phyloP scores from a whole-genome alignment of 305 asterid species.

The Fraxinus velutina region DNA sequence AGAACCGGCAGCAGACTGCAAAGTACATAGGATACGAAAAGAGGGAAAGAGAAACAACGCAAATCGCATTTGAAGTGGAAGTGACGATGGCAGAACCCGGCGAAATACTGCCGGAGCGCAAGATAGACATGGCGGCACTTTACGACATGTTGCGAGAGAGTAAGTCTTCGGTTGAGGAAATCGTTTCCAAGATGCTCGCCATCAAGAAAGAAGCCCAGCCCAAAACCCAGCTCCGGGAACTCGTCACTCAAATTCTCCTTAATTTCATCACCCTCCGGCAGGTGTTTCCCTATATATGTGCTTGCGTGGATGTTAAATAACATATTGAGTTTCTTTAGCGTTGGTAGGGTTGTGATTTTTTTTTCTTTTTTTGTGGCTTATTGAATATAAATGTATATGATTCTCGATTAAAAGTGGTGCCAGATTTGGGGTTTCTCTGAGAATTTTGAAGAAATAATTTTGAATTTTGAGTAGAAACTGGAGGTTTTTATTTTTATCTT shows the following conservation, averaged over 20 bases:
- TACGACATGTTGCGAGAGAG: constrained; percentile 61
- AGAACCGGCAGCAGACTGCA: not conserved
- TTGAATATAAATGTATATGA: not conserved
- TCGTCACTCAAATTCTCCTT: constrained; percentile 70
- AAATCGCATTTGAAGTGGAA: constrained; percentile 36
- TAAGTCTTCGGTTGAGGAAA: constrained; percentile 69
- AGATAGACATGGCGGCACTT: constrained; percentile 63
- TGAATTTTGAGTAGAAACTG: not conserved
- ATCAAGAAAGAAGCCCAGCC: constrained; percentile 56
- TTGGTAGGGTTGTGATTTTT: not conserved
- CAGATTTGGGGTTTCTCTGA: not conserved
- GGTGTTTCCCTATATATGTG: constrained; percentile 35
- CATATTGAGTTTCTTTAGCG: not conserved
- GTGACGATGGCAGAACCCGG: constrained; percentile 84
- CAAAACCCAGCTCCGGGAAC: constrained; percentile 65
- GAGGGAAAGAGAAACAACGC: not conserved
- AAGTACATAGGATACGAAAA: not conserved
- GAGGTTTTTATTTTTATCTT: not conserved
- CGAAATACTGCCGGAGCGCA: constrained; percentile 83
- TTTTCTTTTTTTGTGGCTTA: not conserved
- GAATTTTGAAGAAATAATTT: not conserved
- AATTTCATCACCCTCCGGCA: constrained; percentile 87
- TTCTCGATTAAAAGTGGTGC: not conserved
- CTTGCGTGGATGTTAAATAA: not conserved
- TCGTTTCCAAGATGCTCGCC: constrained; percentile 67